phyloP scores from a whole-genome alignment of 495 filamentous ascomycete species.

The Neurospora africana region DNA sequence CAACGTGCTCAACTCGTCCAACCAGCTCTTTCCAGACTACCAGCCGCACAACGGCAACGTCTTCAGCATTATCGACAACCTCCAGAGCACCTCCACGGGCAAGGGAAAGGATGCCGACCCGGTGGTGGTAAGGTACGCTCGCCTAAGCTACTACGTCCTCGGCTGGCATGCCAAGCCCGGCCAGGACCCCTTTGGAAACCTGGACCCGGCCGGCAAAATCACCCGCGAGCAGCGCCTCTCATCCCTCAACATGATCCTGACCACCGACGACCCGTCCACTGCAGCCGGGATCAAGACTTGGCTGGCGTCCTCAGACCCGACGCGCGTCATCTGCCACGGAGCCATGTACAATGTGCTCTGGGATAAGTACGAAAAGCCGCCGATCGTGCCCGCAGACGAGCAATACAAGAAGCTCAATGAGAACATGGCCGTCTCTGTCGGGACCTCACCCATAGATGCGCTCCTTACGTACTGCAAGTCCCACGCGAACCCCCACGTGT shows the following conservation, averaged over 20 bases:
- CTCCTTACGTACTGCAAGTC: constrained; percentile 27
- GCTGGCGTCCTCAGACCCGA: not conserved
- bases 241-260: no score
- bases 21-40: constrained; percentile 44
- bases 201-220: no score
- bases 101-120: not conserved
- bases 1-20: constrained; percentile 27
- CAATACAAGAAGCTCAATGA: not conserved
- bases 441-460: constrained; percentile 37
- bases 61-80: constrained; percentile 38
- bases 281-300: not conserved
- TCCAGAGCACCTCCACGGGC: constrained; percentile 20
- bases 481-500: not conserved
- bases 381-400: constrained; percentile 19
- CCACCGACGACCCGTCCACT: no score
- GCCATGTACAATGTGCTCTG: constrained; percentile 38
- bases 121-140: constrained; percentile 21
- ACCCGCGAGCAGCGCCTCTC: no score
- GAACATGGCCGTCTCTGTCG: constrained; percentile 23
- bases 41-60: constrained; percentile 39
- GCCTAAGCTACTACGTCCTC: constrained; percentile 37
- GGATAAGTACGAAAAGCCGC: constrained; percentile 17
- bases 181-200: constrained; percentile 11
- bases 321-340: constrained; percentile 28
- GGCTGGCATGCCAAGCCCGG: constrained; percentile 38